Percentiles rank a stretch among this genome's conserved stretches.
Evolutionary conservation across 108 stramenopile genomes (phyloP).

Genomic region (Stephanodiscus minutulus): DNA sequence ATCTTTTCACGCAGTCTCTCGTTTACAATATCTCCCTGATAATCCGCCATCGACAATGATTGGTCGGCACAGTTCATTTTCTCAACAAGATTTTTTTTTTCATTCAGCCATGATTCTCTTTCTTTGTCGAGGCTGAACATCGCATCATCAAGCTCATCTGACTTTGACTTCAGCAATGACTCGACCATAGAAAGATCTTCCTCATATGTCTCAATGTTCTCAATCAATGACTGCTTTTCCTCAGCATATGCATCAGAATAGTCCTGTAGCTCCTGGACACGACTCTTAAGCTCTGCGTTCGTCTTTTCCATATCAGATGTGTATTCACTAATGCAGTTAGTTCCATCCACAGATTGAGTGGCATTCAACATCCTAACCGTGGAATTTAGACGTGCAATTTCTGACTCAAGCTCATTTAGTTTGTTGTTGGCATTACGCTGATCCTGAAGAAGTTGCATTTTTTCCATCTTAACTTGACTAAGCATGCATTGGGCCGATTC

Average conservation of each 20-base stretch:
- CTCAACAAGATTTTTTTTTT: slow-evolving; percentile 2
- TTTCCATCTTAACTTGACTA: slow-evolving; percentile 10
- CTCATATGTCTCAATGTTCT: slow-evolving; percentile 13
- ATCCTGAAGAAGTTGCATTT: slow-evolving; percentile 8
- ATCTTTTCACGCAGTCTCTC: background rate
- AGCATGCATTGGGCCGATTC: slow-evolving; percentile 11
- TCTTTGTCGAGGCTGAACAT: slow-evolving; percentile 18
- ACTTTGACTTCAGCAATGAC: slow-evolving; percentile 21
- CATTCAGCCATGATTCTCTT: slow-evolving; percentile 3
- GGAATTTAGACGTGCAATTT: too few relatives aligned
- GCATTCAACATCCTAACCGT: too few relatives aligned
- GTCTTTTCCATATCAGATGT: background rate
- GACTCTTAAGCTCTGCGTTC: slow-evolving; percentile 15
- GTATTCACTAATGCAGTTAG: background rate
- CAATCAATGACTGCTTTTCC: slow-evolving; percentile 21
- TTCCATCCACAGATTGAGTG: background rate
- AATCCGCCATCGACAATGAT: background rate
- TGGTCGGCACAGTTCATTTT: background rate
- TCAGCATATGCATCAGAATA: slow-evolving; percentile 3
- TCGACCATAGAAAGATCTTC: slow-evolving; percentile 15
- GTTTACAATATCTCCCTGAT: background rate
- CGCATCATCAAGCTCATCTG: slow-evolving; percentile 22
- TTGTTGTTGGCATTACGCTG: slow-evolving; percentile 6
- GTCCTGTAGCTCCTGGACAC: background rate
- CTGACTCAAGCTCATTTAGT: slow-evolving; percentile 1